Evolutionary conservation across 2,329 filamentous ascomycete species (phyloP).

Genomic region (Emmonsiellopsis sp.): DNA sequence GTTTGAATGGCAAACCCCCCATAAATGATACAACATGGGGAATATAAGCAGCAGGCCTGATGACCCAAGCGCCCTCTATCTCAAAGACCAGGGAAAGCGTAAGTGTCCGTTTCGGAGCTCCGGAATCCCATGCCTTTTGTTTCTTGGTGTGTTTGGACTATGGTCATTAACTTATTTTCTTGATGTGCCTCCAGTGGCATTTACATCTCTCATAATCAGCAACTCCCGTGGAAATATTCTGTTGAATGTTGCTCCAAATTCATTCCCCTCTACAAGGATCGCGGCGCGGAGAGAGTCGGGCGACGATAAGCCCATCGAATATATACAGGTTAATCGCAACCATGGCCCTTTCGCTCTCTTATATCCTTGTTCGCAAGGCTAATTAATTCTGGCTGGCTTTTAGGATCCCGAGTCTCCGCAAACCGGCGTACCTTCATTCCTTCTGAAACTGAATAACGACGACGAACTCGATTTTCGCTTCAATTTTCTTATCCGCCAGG

Average conservation of each 20-base stretch:
- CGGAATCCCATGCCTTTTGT: conserved; percentile 3
- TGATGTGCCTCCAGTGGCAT: conserved; percentile 55
- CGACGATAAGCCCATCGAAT: conserved; percentile 74
- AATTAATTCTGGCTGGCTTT: conserved; percentile 4
- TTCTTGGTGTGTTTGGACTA: conserved; percentile 11
- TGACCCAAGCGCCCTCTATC: conserved; percentile 64
- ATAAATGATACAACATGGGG: conserved; percentile 57
- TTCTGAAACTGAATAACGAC: conserved; percentile 79
- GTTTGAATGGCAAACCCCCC: not conserved
- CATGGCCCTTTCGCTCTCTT: conserved; percentile 4
- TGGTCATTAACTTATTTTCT: conserved; percentile 10
- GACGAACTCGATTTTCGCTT: conserved; percentile 92
- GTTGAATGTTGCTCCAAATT: conserved; percentile 71
- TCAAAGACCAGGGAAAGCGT: conserved; percentile 91
- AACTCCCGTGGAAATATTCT: conserved; percentile 70
- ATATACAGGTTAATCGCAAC: conserved; percentile 63
- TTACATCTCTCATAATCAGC: conserved; percentile 72
- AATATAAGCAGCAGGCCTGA: conserved; percentile 83
- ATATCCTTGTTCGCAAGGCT: conserved; percentile 5
- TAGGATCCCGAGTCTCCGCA: conserved; percentile 65
- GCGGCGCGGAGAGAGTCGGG: conserved; percentile 60
- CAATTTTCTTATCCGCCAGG: conserved; percentile 67
- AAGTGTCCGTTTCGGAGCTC: conserved; percentile 32
- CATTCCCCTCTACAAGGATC: conserved; percentile 74
- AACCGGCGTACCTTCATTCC: conserved; percentile 52